Percentiles rank a stretch among this genome's conserved stretches.
Evolutionary conservation across 768 basidiomycete genomes (phyloP).

Genomic region (Leccinum fibrillosum): DNA sequence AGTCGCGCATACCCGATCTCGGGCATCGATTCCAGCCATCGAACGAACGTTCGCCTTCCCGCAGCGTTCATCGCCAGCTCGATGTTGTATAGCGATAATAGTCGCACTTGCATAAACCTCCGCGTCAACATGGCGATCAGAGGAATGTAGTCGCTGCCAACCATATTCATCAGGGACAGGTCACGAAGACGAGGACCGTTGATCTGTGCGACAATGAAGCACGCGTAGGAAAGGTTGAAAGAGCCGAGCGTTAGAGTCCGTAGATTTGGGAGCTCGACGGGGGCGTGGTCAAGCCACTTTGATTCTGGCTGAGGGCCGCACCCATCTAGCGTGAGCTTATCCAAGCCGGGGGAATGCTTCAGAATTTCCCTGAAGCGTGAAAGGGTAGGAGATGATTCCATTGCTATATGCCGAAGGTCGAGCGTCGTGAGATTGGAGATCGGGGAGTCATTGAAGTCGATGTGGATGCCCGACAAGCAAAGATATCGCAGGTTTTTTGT

Average conservation of each 20-base stretch:
- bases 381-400: constrained; percentile 48
- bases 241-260: constrained; percentile 56
- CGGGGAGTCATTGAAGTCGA: constrained; percentile 53
- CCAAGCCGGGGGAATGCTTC: constrained; percentile 43
- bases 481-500: constrained; percentile 48
- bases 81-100: constrained; percentile 51
- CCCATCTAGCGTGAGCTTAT: constrained; percentile 57
- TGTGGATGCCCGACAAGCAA: constrained; percentile 54
- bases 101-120: constrained; percentile 48
- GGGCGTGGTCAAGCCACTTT: constrained; percentile 29
- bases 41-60: constrained; percentile 35
- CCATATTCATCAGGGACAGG: constrained; percentile 54
- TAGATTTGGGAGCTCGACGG: constrained; percentile 49
- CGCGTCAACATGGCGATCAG: constrained; percentile 46
- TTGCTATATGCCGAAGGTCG: constrained; percentile 60
- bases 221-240: constrained; percentile 46
- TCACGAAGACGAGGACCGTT: constrained; percentile 55
- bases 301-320: constrained; percentile 48
- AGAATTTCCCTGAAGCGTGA: constrained; percentile 53
- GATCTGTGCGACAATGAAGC: constrained; percentile 47
- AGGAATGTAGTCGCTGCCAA: constrained; percentile 47
- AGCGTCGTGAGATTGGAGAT: constrained; percentile 57
- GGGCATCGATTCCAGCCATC: constrained; percentile 60
- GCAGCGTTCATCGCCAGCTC: constrained; percentile 30
- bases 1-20: constrained; percentile 48